These are phyloP conservation scores for Rubus idaeus DNA, from an alignment of 306 rosid genomes.

Conservation along the genomic window DNA sequence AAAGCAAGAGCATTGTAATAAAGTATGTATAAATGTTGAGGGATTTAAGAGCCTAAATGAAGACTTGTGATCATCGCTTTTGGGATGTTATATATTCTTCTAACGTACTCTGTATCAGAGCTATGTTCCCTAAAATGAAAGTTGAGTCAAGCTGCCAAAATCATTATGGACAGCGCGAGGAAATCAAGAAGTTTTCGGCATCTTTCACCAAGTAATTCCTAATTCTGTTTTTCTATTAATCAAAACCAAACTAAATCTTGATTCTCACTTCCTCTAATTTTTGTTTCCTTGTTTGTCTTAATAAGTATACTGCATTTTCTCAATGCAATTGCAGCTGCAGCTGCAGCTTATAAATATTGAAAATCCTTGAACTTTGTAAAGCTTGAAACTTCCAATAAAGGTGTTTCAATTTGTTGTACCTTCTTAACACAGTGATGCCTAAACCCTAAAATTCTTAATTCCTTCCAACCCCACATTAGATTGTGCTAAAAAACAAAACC, in stretches of 20 bases:
- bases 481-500: not conserved
- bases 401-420: not conserved
- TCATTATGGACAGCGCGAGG: no score
- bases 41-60: not conserved
- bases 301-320: not conserved
- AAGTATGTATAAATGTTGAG: not conserved
- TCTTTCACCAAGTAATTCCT: no score
- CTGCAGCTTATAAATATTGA: not conserved
- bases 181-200: no score
- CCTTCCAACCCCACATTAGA: slow-evolving; percentile 1
- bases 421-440: not conserved
- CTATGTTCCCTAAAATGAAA: not conserved
- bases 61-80: not conserved
- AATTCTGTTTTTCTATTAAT: not conserved
- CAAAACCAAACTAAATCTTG: not conserved
- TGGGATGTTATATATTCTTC: not conserved
- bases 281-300: not conserved
- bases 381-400: not conserved
- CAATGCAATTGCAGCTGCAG: not conserved
- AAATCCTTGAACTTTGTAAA: not conserved
- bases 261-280: not conserved
- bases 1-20: not conserved
- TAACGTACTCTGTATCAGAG: not conserved
- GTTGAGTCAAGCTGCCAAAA: not conserved
- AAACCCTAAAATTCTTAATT: not conserved